Evolutionary conservation across 139 green algal species (phyloP).

Genomic region (Klebsormidium nitens): DNA sequence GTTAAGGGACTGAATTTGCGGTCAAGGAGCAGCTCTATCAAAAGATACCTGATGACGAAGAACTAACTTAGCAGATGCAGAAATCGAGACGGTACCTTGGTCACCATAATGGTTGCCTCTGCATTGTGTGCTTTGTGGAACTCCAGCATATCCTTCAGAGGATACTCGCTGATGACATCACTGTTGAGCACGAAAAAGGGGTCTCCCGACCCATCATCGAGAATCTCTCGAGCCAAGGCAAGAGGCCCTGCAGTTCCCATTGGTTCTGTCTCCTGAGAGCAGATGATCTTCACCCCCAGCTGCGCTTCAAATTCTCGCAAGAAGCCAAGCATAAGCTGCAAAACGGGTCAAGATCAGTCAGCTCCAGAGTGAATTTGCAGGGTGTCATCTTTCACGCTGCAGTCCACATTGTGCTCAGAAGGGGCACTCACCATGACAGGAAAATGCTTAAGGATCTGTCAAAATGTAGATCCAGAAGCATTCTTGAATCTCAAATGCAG

Average conservation of each 20-base stretch:
- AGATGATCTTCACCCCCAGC: constrained; percentile 82
- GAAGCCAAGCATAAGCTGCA: constrained; percentile 89
- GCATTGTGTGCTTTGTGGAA: constrained; percentile 72
- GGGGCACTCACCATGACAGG: no score
- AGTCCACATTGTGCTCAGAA: no score
- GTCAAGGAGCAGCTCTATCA: no score
- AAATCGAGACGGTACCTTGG: constrained; percentile 60
- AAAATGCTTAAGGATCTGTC: no score
- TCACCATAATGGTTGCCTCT: constrained; percentile 93
- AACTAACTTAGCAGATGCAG: not conserved
- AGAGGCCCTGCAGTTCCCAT: constrained; percentile 96
- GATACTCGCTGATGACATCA: constrained; percentile 96
- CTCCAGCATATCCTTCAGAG: constrained; percentile 76
- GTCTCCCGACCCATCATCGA: constrained; percentile 72
- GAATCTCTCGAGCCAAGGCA: constrained; percentile 75
- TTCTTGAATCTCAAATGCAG: no score
- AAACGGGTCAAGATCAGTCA: no score
- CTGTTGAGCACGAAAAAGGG: constrained; percentile 98
- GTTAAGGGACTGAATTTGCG: no score
- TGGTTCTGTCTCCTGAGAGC: constrained; percentile 84
- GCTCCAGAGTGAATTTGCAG: no score
- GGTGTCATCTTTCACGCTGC: no score
- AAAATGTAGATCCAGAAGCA: no score
- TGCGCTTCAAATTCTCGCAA: constrained; percentile 92
- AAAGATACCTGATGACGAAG: not conserved